Conservation (phyloP, 495 filamentous ascomycete genomes). For the Durotheca rogersii region DNA sequence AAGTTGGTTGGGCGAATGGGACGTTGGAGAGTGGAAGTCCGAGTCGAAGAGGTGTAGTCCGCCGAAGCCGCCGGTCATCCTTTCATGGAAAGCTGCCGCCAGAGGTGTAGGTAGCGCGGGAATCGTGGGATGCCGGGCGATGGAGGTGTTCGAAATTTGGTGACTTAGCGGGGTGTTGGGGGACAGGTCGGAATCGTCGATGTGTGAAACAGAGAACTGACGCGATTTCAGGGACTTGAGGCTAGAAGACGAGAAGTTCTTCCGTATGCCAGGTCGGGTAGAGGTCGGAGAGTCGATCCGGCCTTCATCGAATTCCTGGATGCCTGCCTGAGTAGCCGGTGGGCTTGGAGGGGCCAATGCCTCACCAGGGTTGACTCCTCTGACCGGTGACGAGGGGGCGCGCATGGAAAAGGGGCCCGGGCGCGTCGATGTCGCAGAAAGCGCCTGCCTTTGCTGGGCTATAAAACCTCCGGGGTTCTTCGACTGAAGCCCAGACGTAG, state of each 20-base stretch:
- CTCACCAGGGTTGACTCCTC: conserved; percentile 32
- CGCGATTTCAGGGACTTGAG: conserved; percentile 68
- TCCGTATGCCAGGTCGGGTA: conserved; percentile 59
- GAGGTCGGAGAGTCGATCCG: conserved; percentile 44
- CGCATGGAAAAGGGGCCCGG: conserved; percentile 36
- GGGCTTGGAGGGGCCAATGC: conserved; percentile 36
- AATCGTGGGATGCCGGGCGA: conserved; percentile 46
- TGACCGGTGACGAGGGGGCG: conserved; percentile 36
- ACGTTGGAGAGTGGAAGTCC: conserved; percentile 73
- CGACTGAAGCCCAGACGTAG: conserved; percentile 43
- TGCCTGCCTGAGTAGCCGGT: conserved; percentile 7
- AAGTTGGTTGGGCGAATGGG: conserved; percentile 63
- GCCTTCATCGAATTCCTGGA: conserved; percentile 32
- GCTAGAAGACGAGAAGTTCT: conserved; percentile 78
- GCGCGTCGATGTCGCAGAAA: conserved; percentile 42
- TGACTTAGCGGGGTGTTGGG: conserved; percentile 70
- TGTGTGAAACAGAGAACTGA: conserved; percentile 72
- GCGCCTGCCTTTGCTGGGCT: conserved; percentile 48
- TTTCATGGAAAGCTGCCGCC: conserved; percentile 55
- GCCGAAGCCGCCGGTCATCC: conserved; percentile 54
- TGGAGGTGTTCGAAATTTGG: conserved; percentile 60
- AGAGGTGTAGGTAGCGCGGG: conserved; percentile 72
- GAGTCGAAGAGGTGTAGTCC: conserved; percentile 83
- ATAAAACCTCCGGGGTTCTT: conserved; percentile 47
- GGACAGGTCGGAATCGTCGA: conserved; percentile 68